These are phyloP conservation scores for Annona cherimola DNA, from an alignment of 164 flowering plant genomes.

Conservation along the genomic window DNA sequence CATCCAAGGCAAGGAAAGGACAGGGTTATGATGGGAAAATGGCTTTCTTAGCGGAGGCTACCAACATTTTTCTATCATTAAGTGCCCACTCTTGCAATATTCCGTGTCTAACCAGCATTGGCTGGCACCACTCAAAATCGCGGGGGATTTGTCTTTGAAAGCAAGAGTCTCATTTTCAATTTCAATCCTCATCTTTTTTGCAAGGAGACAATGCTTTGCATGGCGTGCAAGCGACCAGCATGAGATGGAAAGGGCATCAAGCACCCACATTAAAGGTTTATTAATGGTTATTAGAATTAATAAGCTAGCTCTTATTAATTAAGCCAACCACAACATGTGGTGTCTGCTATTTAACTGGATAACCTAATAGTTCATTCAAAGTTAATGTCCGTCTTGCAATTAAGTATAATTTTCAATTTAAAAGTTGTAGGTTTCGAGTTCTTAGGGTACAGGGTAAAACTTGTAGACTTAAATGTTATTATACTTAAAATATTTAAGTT, in stretches of 20 bases:
- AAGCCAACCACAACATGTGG: background rate
- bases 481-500: too few species aligned
- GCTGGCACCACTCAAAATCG: background rate
- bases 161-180: background rate
- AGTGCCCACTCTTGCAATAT: background rate
- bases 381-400: background rate
- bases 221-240: slow-evolving; percentile 3
- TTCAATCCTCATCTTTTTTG: background rate
- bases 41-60: slow-evolving; percentile 1
- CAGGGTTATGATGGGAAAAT: slow-evolving; percentile 1
- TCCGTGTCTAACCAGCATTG: too few species aligned
- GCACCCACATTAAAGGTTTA: background rate
- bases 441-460: background rate
- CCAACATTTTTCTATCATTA: background rate
- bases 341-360: background rate
- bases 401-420: background rate
- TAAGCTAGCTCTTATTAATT: background rate
- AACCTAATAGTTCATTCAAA: background rate
- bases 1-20: slow-evolving; percentile 1
- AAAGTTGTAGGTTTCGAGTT: background rate
- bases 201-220: background rate
- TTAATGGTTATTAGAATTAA: background rate
- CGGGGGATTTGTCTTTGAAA: background rate
- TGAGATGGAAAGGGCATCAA: background rate
- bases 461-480: too few species aligned